Evolutionary conservation across 1,284 basidiomycete species (phyloP).

Genomic region (Ganoderma multipileum): DNA sequence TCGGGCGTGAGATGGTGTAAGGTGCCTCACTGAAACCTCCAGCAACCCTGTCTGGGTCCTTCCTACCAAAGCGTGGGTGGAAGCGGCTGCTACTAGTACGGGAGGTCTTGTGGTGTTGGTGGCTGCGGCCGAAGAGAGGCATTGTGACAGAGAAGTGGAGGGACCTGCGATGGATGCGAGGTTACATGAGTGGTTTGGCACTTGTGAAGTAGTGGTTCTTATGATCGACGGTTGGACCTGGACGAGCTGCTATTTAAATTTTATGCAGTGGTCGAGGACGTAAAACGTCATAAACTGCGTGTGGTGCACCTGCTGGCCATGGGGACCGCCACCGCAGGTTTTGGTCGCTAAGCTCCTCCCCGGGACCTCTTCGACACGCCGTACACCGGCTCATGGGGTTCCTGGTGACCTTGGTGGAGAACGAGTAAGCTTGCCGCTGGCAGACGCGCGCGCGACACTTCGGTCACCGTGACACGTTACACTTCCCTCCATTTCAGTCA

Average conservation of each 20-base stretch:
- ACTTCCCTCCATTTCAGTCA: neutral
- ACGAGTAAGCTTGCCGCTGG: neutral
- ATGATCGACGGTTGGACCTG: neutral
- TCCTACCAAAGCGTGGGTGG: slow-evolving; percentile 44
- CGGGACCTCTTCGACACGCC: neutral
- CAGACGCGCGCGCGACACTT: neutral
- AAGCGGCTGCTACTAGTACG: slow-evolving; percentile 31
- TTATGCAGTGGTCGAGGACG: slow-evolving; percentile 12
- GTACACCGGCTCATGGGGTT: neutral
- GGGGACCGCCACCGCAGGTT: neutral
- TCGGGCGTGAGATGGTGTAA: neutral
- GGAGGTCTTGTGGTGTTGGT: neutral
- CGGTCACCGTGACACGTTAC: neutral
- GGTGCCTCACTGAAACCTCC: slow-evolving; percentile 52
- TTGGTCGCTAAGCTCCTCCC: neutral
- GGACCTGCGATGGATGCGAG: neutral
- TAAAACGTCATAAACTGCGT: slow-evolving; percentile 8
- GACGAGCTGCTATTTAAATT: too few species aligned
- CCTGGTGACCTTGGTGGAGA: neutral
- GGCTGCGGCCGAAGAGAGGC: slow-evolving; percentile 29
- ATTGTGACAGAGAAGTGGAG: slow-evolving; percentile 20
- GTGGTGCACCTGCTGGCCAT: slow-evolving; percentile 8
- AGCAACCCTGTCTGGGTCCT: slow-evolving; percentile 52
- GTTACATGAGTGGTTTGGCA: neutral
- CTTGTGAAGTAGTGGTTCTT: neutral